Conservation (phyloP, 306 rosid species). For the Cucurbita ficifolia region DNA sequence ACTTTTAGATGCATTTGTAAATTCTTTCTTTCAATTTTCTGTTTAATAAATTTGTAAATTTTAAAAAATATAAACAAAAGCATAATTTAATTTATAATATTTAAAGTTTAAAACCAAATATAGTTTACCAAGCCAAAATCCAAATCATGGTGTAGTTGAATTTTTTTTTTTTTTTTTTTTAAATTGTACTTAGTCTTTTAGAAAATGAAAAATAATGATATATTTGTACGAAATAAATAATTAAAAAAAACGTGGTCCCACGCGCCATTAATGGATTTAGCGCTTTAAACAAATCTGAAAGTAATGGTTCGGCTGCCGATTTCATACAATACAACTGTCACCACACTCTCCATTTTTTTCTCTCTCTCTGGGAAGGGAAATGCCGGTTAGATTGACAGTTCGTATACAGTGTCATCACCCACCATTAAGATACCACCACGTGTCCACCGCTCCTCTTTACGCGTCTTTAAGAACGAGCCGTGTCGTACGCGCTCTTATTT, state of each 20-base stretch:
- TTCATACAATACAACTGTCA: neutral
- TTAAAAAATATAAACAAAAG: no score
- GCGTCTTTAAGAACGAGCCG: neutral
- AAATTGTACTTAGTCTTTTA: no score
- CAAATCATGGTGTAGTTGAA: no score
- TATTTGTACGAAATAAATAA: no score
- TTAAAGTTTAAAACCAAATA: no score
- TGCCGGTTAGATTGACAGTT: conserved; percentile 5
- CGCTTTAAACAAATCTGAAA: neutral
- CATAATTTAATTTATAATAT: no score
- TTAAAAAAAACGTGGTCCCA: neutral
- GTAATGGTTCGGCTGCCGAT: conserved; percentile 2
- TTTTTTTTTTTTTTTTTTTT: no score
- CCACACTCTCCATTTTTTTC: neutral
- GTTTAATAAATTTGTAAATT: no score
- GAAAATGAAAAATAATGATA: no score
- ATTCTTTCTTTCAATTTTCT: no score
- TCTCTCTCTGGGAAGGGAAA: neutral
- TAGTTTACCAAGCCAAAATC: no score
- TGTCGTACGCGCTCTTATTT: neutral
- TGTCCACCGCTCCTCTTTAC: neutral
- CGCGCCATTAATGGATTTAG: neutral
- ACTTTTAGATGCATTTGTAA: no score
- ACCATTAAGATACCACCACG: neutral
- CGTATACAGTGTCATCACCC: neutral